These are phyloP conservation scores for Macrotyloma uniflorum DNA, from an alignment of 306 rosid genomes.

Conservation along the genomic window DNA sequence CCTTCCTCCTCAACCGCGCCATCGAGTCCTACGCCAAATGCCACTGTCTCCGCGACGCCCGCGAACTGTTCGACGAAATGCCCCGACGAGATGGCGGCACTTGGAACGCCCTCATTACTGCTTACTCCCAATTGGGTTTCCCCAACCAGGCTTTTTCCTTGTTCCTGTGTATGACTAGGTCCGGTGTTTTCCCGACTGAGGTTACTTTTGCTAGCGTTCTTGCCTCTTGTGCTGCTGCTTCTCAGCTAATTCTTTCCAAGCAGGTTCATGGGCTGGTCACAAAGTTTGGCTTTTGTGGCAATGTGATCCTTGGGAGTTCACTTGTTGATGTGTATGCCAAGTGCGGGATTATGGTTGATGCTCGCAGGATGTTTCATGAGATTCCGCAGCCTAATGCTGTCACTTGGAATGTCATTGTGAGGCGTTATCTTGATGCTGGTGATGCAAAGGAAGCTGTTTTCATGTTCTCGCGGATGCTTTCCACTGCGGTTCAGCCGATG, in stretches of 20 bases:
- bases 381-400: constrained; percentile 61
- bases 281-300: constrained; percentile 57
- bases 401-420: constrained; percentile 80
- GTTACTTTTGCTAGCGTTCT: constrained; percentile 63
- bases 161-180: constrained; percentile 51
- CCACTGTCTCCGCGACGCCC: constrained; percentile 59
- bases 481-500: constrained; percentile 43
- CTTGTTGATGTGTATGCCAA: constrained; percentile 76
- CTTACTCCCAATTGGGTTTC: constrained; percentile 44
- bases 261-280: constrained; percentile 60
- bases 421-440: constrained; percentile 68
- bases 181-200: constrained; percentile 43
- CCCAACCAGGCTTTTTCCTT: constrained; percentile 43
- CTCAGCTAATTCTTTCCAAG: constrained; percentile 45
- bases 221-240: constrained; percentile 55
- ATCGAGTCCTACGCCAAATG: constrained; percentile 69
- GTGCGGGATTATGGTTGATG: constrained; percentile 56
- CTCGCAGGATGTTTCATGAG: constrained; percentile 65
- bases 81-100: constrained; percentile 70
- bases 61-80: constrained; percentile 81
- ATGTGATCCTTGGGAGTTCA: constrained; percentile 65
- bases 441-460: constrained; percentile 54
- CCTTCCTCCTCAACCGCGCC: constrained; percentile 69
- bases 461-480: constrained; percentile 64
- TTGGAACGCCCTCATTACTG: constrained; percentile 70